Conservation (phyloP, 495 filamentous ascomycete species). For the Hyphodiscus hymeniophilus region DNA sequence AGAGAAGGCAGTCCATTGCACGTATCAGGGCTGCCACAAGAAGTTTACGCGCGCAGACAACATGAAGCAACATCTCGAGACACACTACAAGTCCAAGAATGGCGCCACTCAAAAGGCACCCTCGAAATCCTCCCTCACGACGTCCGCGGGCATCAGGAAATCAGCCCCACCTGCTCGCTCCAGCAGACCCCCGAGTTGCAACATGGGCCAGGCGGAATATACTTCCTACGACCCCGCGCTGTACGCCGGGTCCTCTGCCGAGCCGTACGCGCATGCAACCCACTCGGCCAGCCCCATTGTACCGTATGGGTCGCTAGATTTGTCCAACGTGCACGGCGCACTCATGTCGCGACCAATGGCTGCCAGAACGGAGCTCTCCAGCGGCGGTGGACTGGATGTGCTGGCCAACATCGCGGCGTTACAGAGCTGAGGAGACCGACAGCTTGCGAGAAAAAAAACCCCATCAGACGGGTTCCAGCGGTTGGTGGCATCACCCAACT, state of each 20-base stretch:
- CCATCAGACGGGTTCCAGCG: too few species aligned
- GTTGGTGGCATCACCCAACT: background rate
- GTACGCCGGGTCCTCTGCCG: background rate
- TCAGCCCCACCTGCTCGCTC: background rate
- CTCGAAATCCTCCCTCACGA: conserved; percentile 6
- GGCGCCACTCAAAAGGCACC: conserved; percentile 17
- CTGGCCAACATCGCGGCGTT: conserved; percentile 6
- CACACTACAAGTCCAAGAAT: conserved; percentile 58
- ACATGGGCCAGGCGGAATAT: conserved; percentile 2
- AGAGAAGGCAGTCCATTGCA: conserved; percentile 86
- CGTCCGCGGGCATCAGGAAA: conserved; percentile 13
- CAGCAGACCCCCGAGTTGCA: conserved; percentile 12
- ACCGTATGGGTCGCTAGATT: background rate
- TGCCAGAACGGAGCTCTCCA: background rate
- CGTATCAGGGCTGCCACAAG: conserved; percentile 69
- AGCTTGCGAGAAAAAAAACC: background rate
- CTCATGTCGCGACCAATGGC: conserved; percentile 1
- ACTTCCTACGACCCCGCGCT: conserved; percentile 11
- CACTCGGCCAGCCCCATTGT: background rate
- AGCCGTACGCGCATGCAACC: background rate
- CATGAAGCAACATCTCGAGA: conserved; percentile 95
- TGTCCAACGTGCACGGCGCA: background rate
- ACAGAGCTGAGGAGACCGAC: background rate
- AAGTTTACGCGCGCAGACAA: conserved; percentile 96
- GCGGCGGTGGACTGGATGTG: conserved; percentile 5